phyloP scores from a whole-genome alignment of 345 rosid genomes.

The Combretum micranthum region DNA sequence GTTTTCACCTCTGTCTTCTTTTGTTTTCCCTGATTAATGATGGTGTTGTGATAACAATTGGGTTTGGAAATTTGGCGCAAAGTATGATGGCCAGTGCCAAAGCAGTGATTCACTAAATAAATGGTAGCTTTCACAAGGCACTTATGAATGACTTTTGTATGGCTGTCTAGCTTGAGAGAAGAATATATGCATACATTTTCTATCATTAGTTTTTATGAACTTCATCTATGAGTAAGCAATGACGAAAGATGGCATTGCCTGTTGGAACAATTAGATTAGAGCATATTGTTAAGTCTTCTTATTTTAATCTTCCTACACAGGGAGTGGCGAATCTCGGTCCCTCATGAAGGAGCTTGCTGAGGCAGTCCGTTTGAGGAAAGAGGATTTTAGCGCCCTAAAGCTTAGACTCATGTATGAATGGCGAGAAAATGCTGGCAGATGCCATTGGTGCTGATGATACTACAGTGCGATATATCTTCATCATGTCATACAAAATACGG shows the following conservation, averaged over 20 bases:
- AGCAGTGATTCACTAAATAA: no score
- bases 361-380: conserved; percentile 20
- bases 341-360: conserved; percentile 53
- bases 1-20: no score
- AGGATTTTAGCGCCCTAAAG: conserved; percentile 43
- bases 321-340: conserved; percentile 89
- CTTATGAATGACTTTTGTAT: no score
- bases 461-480: conserved; percentile 53
- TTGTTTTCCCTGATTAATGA: no score
- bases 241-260: background rate
- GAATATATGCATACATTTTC: no score
- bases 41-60: no score
- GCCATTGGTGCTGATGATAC: conserved; percentile 58
- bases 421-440: conserved; percentile 56
- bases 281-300: background rate
- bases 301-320: conserved; percentile 25
- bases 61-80: no score
- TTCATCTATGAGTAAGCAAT: no score
- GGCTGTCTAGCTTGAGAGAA: no score
- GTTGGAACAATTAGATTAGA: background rate
- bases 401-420: conserved; percentile 51
- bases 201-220: no score
- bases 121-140: no score
- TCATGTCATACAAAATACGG: conserved; percentile 48
- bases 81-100: no score